Conservation (phyloP, 1,284 basidiomycete genomes). For the Papiliotrema nemorosa region DNA sequence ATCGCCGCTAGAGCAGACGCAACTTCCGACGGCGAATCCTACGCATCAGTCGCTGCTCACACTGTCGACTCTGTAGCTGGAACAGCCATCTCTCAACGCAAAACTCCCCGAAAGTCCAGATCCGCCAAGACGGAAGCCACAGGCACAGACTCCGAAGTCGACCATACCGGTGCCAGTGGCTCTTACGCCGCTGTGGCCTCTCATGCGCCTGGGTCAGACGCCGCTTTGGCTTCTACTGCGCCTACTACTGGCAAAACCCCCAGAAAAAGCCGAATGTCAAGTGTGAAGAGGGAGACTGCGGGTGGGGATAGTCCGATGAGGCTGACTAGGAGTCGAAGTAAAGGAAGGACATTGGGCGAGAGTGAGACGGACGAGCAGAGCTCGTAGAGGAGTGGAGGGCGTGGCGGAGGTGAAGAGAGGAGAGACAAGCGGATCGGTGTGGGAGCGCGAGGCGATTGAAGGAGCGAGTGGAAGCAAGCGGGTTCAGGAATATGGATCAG, state of each 20-base stretch:
- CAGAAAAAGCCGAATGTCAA: conserved; percentile 14
- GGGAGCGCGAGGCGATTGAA: not conserved
- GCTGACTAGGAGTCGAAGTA: conserved; percentile 44
- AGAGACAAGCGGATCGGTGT: not conserved
- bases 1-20: conserved; percentile 12
- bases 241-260: conserved; percentile 7
- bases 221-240: no score
- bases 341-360: conserved; percentile 19
- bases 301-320: conserved; percentile 37
- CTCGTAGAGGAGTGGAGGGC: not conserved
- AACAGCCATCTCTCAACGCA: conserved; percentile 7
- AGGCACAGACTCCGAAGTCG: no score
- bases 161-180: no score
- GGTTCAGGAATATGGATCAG: conserved; percentile 51
- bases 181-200: conserved; percentile 7
- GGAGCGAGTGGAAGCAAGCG: not conserved
- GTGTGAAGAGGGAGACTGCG: no score
- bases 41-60: conserved; percentile 14
- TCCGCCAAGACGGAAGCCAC: conserved; percentile 6
- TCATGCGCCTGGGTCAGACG: conserved; percentile 8
- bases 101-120: conserved; percentile 21
- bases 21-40: conserved; percentile 8
- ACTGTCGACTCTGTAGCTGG: conserved; percentile 5
- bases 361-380: not conserved
- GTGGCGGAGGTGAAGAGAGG: not conserved